Conservation (phyloP, 768 basidiomycete genomes). For the Fistulinella prunicolor region DNA sequence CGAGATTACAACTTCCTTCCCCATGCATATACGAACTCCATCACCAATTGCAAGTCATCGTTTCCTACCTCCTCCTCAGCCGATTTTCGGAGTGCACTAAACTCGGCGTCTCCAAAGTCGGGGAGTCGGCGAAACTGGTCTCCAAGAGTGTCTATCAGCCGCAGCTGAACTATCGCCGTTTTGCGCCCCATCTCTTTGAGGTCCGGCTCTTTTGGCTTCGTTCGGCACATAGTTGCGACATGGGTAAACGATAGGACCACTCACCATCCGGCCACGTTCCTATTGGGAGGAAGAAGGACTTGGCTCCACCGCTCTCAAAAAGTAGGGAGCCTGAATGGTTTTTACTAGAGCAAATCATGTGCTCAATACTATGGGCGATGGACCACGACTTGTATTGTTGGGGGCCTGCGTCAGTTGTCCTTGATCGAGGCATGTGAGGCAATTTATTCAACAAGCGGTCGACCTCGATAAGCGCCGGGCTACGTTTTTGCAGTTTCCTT, state of each 20-base stretch:
- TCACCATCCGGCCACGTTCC: slow-evolving; percentile 4
- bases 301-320: not conserved
- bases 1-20: not conserved
- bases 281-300: slow-evolving; percentile 3
- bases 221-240: not conserved
- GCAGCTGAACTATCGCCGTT: slow-evolving; percentile 1
- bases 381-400: slow-evolving; percentile 4
- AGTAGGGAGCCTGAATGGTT: not conserved
- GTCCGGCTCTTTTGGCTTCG: not conserved
- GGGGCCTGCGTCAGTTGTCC: not conserved
- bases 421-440: slow-evolving; percentile 6
- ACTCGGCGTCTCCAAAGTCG: not conserved
- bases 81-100: not conserved
- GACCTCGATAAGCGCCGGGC: slow-evolving; percentile 2
- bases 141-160: slow-evolving; percentile 3
- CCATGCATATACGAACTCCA: slow-evolving; percentile 3
- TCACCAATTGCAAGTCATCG: not conserved
- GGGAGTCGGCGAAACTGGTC: slow-evolving; percentile 3
- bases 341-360: not conserved
- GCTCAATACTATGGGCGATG: not conserved
- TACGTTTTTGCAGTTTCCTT: not conserved
- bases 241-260: not conserved
- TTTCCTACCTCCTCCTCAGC: not conserved
- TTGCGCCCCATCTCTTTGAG: slow-evolving; percentile 4
- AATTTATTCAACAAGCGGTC: slow-evolving; percentile 3